Conservation (phyloP, 192 early-diverging fungal genomes). For the Coemansia sp. region DNA sequence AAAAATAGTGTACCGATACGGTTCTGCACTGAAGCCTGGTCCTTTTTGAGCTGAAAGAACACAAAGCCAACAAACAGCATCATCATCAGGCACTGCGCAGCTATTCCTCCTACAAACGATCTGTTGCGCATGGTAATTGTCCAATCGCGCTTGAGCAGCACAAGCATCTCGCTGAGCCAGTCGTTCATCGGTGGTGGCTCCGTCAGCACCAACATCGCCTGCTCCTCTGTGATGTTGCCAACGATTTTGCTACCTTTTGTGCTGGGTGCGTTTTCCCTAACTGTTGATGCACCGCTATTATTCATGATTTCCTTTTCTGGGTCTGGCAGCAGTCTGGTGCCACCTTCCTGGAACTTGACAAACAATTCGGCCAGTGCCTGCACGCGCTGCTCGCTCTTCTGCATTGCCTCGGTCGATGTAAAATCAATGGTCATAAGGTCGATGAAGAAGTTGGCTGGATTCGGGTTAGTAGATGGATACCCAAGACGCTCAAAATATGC, state of each 20-base stretch:
- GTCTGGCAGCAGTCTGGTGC: not conserved
- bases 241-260: not conserved
- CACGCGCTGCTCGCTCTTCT: slow-evolving; percentile 33
- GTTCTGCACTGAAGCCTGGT: slow-evolving; percentile 47
- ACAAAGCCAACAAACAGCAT: slow-evolving; percentile 55
- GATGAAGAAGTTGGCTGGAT: slow-evolving; percentile 64
- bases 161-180: slow-evolving; percentile 15
- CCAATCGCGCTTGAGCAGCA: slow-evolving; percentile 28
- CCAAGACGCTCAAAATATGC: slow-evolving; percentile 49
- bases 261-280: not conserved
- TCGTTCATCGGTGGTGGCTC: slow-evolving; percentile 25
- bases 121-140: slow-evolving; percentile 12
- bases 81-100: slow-evolving; percentile 22
- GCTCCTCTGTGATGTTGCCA: slow-evolving; percentile 20
- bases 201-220: slow-evolving; percentile 11
- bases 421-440: slow-evolving; percentile 56
- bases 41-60: slow-evolving; percentile 42
- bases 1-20: slow-evolving; percentile 41
- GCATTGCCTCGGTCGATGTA: slow-evolving; percentile 20
- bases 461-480: slow-evolving; percentile 56
- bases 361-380: slow-evolving; percentile 15
- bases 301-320: not conserved
- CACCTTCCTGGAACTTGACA: slow-evolving; percentile 3
- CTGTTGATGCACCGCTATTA: not conserved
- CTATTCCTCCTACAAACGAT: slow-evolving; percentile 22